Evolutionary conservation across 208 protist species (phyloP).

Genomic region (Acanthamoeba triangularis): DNA sequence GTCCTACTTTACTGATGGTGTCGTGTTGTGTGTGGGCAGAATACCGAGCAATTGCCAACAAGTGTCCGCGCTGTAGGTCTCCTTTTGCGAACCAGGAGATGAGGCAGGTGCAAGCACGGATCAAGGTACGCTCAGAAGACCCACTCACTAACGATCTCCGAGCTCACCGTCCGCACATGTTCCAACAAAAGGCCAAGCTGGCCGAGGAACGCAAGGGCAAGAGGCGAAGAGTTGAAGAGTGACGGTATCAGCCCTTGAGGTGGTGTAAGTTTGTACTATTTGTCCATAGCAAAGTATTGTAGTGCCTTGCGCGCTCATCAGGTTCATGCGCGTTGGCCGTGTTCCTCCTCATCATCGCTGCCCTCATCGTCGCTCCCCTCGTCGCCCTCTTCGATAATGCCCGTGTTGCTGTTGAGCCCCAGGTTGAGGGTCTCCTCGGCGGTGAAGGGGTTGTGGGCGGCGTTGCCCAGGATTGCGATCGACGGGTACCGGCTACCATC

Average conservation of each 20-base stretch:
- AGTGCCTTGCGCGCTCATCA: not conserved
- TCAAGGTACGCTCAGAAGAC: not conserved
- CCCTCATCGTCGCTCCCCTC: not conserved
- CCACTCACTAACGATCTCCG: not conserved
- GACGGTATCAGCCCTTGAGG: no score
- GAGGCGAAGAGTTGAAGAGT: not conserved
- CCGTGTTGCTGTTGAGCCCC: not conserved
- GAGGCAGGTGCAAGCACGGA: not conserved
- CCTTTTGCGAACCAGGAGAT: not conserved
- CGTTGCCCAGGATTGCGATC: conserved; percentile 49
- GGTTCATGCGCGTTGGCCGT: not conserved
- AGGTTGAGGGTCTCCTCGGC: conserved; percentile 15
- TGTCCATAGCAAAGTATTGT: no score
- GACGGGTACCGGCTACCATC: not conserved
- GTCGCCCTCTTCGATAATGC: not conserved
- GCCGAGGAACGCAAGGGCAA: not conserved
- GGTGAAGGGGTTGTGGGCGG: conserved; percentile 45
- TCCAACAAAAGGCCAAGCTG: not conserved
- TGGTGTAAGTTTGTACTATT: no score
- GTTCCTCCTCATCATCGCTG: not conserved
- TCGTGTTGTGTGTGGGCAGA: not conserved
- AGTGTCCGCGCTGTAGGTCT: not conserved
- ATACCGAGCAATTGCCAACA: not conserved
- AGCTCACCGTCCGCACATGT: not conserved
- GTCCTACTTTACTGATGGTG: no score